Evolutionary conservation across 2,329 filamentous ascomycete species (phyloP).

Genomic region (Clonostachys byssicola): DNA sequence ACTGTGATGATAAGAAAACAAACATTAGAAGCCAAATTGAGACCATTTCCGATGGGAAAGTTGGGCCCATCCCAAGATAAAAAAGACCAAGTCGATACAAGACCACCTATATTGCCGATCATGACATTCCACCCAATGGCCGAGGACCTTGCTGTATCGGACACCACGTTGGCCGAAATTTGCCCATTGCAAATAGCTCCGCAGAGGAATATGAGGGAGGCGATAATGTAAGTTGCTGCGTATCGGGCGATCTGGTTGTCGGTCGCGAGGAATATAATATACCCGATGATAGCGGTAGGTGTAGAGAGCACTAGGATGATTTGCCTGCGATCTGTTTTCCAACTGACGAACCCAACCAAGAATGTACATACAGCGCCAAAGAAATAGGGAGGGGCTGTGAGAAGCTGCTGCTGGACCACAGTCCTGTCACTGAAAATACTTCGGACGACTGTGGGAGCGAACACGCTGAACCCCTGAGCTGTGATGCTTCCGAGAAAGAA

Average conservation of each 20-base stretch:
- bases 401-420: slow-evolving; percentile 62
- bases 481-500: slow-evolving; percentile 26
- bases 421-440: slow-evolving; percentile 58
- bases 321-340: slow-evolving; percentile 53
- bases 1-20: slow-evolving; percentile 46
- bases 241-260: slow-evolving; percentile 53
- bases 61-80: slow-evolving; percentile 59
- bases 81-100: slow-evolving; percentile 64
- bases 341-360: slow-evolving; percentile 55
- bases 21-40: slow-evolving; percentile 58
- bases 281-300: slow-evolving; percentile 64
- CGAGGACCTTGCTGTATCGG: slow-evolving; percentile 63
- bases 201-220: slow-evolving; percentile 57
- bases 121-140: slow-evolving; percentile 66
- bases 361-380: slow-evolving; percentile 66
- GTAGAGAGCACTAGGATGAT: slow-evolving; percentile 57
- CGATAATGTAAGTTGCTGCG: slow-evolving; percentile 66
- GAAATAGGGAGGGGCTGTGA: slow-evolving; percentile 67
- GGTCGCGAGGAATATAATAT: slow-evolving; percentile 65
- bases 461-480: slow-evolving; percentile 22
- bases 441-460: slow-evolving; percentile 31
- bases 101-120: slow-evolving; percentile 68
- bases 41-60: slow-evolving; percentile 66
- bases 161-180: slow-evolving; percentile 65
- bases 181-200: slow-evolving; percentile 65